A percentile compares a stretch with the other conserved stretches of the same genome.
Evolutionary conservation across 2,329 filamentous ascomycete genomes (phyloP).

Genomic region (Ascomycota sp.): DNA sequence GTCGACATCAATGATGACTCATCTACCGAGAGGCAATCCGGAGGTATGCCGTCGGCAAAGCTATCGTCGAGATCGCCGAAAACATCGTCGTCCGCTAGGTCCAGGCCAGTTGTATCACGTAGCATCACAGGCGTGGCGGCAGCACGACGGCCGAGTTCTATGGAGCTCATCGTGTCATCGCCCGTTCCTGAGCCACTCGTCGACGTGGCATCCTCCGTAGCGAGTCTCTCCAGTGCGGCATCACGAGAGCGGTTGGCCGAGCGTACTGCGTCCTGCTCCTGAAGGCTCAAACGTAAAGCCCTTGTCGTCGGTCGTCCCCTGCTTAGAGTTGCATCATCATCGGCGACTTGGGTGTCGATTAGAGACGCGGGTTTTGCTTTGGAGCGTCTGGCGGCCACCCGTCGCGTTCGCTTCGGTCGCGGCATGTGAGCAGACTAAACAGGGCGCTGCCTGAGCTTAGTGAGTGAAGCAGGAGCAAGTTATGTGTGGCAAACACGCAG

Average conservation of each 20-base stretch:
- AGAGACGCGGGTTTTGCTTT: neutral
- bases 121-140: slow-evolving; percentile 13
- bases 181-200: slow-evolving; percentile 7
- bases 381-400: neutral
- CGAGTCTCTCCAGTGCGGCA: slow-evolving; percentile 15
- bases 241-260: slow-evolving; percentile 12
- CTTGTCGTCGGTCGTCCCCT: slow-evolving; percentile 6
- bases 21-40: slow-evolving; percentile 17
- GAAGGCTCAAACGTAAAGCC: slow-evolving; percentile 4
- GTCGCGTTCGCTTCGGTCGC: slow-evolving; percentile 4
- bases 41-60: slow-evolving; percentile 17
- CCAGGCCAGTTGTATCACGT: slow-evolving; percentile 24
- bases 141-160: slow-evolving; percentile 17
- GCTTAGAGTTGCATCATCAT: slow-evolving; percentile 8
- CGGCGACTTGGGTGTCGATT: slow-evolving; percentile 1
- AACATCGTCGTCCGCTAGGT: slow-evolving; percentile 23
- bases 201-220: slow-evolving; percentile 13
- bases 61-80: slow-evolving; percentile 23
- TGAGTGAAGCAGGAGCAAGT: too few species aligned
- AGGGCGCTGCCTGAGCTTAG: too few species aligned
- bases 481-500: too few species aligned
- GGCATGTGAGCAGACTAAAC: slow-evolving; percentile 1
- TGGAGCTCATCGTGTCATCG: slow-evolving; percentile 11
- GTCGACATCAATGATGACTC: slow-evolving; percentile 24
- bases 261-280: slow-evolving; percentile 8